These are phyloP conservation scores for Aphanomyces stellatus DNA, from an alignment of 352 stramenopile genomes.

Conservation along the genomic window DNA sequence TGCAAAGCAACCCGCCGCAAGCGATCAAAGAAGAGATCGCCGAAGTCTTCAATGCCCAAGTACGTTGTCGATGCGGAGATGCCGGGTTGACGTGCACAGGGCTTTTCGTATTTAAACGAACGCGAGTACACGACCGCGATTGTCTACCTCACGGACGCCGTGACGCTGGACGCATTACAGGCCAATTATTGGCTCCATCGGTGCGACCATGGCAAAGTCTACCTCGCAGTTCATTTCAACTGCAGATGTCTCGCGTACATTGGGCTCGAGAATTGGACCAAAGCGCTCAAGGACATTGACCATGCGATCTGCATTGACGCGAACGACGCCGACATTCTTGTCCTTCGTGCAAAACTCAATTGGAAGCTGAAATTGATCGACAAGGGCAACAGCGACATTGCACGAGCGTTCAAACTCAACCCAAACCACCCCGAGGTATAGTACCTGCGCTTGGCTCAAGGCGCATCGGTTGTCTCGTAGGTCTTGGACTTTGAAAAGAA, in stretches of 20 bases:
- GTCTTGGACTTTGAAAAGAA: conserved; percentile 33
- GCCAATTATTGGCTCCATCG: conserved; percentile 73
- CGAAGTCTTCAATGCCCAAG: conserved; percentile 54
- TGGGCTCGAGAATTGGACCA: conserved; percentile 46
- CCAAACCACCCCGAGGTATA: conserved; percentile 64
- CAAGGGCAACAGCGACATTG: conserved; percentile 57
- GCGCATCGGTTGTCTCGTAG: neutral
- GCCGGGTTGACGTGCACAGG: conserved; percentile 12
- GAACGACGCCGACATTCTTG: conserved; percentile 72
- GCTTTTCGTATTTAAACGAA: conserved; percentile 50
- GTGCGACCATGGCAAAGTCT: conserved; percentile 9
- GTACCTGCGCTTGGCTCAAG: conserved; percentile 8
- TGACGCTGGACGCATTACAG: conserved; percentile 57
- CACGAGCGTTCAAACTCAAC: conserved; percentile 39
- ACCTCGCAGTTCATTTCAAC: neutral
- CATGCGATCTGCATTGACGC: conserved; percentile 73
- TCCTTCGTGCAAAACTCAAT: conserved; percentile 70
- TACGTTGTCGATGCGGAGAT: neutral
- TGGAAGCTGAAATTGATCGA: conserved; percentile 72
- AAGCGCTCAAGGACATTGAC: conserved; percentile 65
- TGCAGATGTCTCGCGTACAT: conserved; percentile 44
- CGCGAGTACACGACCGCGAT: conserved; percentile 49
- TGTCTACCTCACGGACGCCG: conserved; percentile 63
- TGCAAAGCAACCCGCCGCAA: conserved; percentile 46
- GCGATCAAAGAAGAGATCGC: conserved; percentile 73